Evolutionary conservation across 1,139 yeast species (phyloP), one percentile per base, ranked within the genome.

Genomic region (Candida sanyaensis): DNA sequence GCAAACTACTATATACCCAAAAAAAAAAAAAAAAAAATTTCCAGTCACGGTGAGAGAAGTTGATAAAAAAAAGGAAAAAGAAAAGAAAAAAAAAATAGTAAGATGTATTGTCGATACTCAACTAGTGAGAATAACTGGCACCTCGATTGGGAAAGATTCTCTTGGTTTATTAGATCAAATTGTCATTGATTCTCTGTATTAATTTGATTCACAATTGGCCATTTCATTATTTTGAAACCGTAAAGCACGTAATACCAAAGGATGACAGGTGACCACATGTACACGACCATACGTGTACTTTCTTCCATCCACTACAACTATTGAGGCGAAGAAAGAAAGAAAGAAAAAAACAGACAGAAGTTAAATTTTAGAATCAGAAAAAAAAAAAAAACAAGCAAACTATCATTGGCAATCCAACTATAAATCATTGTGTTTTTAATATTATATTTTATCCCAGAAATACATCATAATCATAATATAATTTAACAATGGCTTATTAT

Each of bases 401-500:
- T 17, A 17, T 3, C 21, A 17, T 17, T 17, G 21, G 21, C 21
- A 17, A 17, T 17, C 21, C 21, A 17, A 17, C 21, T 17, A 17
- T 17, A 17, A 3, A 17, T 17, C 21, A 17, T 17, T 17, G 21
- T 17, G 21, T 17, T 2, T 17, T 17, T 17, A 17, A 17, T 17
- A 17, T 17, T 17, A 17, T 17, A 17, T n/a, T n/a, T n/a, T n/a
- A n/a, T 17, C 21, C 21, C 21, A 12, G 32, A 12, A 9, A 21
- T 10, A n/a, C 5, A 24, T 12, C 33, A 34, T 24, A n/a, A 11
- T 12, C 43, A 39, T 26, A 27, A 27, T 11, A 21, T 32, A n/a
- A 10, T 12, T 13, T 26, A 37, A 50, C 34, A 30, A 70, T 73
- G 78, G 75, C 78, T 5, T 73, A 72, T 52, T 72, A 71, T 55